These are phyloP conservation scores for Mycena vitilis DNA, from an alignment of 768 basidiomycete genomes.

Conservation along the genomic window DNA sequence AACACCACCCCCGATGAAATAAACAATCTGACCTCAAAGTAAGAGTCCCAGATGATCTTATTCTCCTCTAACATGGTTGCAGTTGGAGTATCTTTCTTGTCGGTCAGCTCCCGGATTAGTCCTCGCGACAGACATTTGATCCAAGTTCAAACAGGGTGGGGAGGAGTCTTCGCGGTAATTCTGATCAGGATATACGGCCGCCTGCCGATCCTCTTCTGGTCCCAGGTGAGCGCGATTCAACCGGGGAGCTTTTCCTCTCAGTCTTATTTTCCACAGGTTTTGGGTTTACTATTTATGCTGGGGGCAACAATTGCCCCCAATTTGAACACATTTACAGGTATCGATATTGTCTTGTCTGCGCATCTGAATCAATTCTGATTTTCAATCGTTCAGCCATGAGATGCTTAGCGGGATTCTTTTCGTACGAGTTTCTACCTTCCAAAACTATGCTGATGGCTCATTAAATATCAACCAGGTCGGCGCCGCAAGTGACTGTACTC, in stretches of 20 bases:
- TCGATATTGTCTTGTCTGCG: neutral
- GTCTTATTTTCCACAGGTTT: neutral
- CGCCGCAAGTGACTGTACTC: conserved; percentile 70
- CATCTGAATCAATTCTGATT: conserved; percentile 1
- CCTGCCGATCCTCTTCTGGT: conserved; percentile 65
- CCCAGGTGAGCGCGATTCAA: conserved; percentile 48
- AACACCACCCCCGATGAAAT: conserved; percentile 61
- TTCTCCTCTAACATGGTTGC: neutral
- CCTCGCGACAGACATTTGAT: neutral
- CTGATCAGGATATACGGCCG: conserved; percentile 60
- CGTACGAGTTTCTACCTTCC: conserved; percentile 1
- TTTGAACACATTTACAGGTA: conserved; percentile 66
- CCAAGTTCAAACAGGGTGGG: conserved; percentile 22
- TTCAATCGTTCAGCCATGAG: conserved; percentile 36
- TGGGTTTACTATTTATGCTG: conserved; percentile 52
- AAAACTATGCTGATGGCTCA: neutral
- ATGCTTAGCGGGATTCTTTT: conserved; percentile 68
- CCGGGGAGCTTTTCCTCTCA: neutral
- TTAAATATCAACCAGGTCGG: conserved; percentile 45
- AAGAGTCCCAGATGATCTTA: conserved; percentile 4
- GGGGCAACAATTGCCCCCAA: conserved; percentile 69
- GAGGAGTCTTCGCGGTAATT: conserved; percentile 38
- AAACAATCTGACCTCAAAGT: conserved; percentile 67
- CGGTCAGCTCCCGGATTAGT: conserved; percentile 46
- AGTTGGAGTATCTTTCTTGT: conserved; percentile 77